Conservation (phyloP, 2,329 filamentous ascomycete species). For the Tolypocladium endophyticum region DNA sequence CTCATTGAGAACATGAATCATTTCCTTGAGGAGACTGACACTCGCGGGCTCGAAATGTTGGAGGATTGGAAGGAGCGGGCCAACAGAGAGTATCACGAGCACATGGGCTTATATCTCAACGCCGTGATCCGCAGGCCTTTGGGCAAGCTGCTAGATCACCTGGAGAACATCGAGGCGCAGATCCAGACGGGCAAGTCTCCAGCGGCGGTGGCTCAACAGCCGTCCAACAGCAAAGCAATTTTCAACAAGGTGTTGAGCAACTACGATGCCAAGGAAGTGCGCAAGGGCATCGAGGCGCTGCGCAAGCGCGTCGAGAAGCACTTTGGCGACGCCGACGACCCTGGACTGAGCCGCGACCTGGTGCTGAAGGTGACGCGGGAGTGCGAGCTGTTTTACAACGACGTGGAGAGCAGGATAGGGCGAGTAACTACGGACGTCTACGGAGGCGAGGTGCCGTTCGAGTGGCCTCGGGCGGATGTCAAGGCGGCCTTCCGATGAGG, state of each 20-base stretch:
- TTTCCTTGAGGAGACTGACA: conserved; percentile 84
- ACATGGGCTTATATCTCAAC: conserved; percentile 77
- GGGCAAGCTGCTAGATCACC: conserved; percentile 81
- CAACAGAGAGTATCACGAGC: conserved; percentile 67
- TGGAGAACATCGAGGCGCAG: conserved; percentile 78
- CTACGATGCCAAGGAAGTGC: conserved; percentile 76
- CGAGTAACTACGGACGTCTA: conserved; percentile 52
- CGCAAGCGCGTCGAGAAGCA: conserved; percentile 94
- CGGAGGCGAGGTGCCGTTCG: conserved; percentile 52
- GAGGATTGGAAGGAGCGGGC: conserved; percentile 77
- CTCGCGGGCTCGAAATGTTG: conserved; percentile 62
- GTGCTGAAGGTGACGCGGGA: conserved; percentile 48
- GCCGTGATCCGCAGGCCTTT: conserved; percentile 82
- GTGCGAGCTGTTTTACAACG: conserved; percentile 52
- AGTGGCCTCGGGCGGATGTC: conserved; percentile 56
- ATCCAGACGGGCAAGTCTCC: conserved; percentile 48
- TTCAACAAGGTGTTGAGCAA: conserved; percentile 79
- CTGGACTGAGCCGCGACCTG: conserved; percentile 48
- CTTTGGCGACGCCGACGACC: conserved; percentile 81
- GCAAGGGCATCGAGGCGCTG: conserved; percentile 80
- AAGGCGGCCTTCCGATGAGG: conserved; percentile 42
- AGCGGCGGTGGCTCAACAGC: conserved; percentile 61
- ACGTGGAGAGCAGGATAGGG: conserved; percentile 50
- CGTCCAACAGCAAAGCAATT: conserved; percentile 69
- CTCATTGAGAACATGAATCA: conserved; percentile 99